phyloP scores from a whole-genome alignment of 805 yeast genomes.

The Ogataea pilisensis region DNA sequence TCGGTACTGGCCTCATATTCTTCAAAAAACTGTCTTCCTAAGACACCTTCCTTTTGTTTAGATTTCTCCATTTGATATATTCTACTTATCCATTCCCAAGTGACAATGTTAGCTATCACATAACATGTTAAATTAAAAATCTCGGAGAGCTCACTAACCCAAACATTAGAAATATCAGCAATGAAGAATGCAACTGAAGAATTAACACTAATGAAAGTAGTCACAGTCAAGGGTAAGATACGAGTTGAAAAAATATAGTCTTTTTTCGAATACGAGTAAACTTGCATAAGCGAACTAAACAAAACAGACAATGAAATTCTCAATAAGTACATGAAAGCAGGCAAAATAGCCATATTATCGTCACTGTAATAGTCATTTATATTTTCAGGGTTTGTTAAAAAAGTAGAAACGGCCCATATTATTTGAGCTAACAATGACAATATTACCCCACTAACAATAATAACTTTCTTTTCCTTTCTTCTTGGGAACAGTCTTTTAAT shows the following conservation, averaged over 20 bases:
- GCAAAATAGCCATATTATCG: constrained; percentile 52
- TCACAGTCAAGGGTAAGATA: constrained; percentile 51
- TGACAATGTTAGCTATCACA: constrained; percentile 64
- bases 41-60: constrained; percentile 63
- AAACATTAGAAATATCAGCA: constrained; percentile 70
- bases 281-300: constrained; percentile 60
- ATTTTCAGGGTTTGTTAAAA: constrained; percentile 26
- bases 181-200: constrained; percentile 67
- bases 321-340: constrained; percentile 70
- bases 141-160: constrained; percentile 73
- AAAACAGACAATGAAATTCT: constrained; percentile 68
- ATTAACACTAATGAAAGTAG: constrained; percentile 52
- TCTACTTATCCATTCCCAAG: constrained; percentile 85
- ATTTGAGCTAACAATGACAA: constrained; percentile 55
- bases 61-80: constrained; percentile 52
- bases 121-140: constrained; percentile 70
- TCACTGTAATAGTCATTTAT: constrained; percentile 27
- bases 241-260: constrained; percentile 45
- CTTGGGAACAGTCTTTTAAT: constrained; percentile 64
- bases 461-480: constrained; percentile 60
- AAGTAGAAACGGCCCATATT: constrained; percentile 67
- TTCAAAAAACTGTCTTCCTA: constrained; percentile 73
- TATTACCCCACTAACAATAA: constrained; percentile 54
- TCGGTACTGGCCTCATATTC: constrained; percentile 37
- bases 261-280: constrained; percentile 49